phyloP scores from a whole-genome alignment of 1,139 yeast genomes.

The Ogataea hybrid region DNA sequence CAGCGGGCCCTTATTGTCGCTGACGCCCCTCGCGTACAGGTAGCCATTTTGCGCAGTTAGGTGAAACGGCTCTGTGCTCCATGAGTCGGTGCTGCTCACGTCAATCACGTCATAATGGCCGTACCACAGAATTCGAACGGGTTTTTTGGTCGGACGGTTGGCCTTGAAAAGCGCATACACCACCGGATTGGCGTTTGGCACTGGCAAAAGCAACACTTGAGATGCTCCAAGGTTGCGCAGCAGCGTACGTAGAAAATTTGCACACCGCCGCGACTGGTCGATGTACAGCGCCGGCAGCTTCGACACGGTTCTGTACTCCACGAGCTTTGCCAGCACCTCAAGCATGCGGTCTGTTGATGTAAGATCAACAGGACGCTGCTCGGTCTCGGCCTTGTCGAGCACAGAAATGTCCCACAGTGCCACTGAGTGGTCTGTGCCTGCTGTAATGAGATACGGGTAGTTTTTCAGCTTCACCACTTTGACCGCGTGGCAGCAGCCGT shows the following conservation, averaged over 20 bases:
- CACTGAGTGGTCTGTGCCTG: conserved; percentile 60
- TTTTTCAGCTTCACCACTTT: conserved; percentile 23
- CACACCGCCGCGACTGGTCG: conserved; percentile 86
- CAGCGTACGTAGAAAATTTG: conserved; percentile 65
- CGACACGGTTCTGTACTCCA: conserved; percentile 75
- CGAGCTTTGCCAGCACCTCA: conserved; percentile 56
- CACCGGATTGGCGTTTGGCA: conserved; percentile 75
- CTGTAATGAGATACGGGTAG: conserved; percentile 43
- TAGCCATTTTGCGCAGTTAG: conserved; percentile 81
- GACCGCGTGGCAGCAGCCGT: conserved; percentile 33
- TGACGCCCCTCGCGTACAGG: conserved; percentile 86
- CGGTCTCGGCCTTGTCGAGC: conserved; percentile 8
- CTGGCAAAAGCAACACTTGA: conserved; percentile 66
- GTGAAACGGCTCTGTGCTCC: conserved; percentile 80
- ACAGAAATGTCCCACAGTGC: conserved; percentile 54
- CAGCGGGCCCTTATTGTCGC: conserved; percentile 94
- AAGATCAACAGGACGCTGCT: conserved; percentile 6
- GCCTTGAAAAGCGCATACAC: conserved; percentile 70
- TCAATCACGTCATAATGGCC: conserved; percentile 95
- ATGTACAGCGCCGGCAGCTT: conserved; percentile 62
- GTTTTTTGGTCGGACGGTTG: conserved; percentile 26
- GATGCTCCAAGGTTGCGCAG: conserved; percentile 71
- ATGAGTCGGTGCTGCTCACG: conserved; percentile 50
- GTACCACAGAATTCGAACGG: conserved; percentile 65
- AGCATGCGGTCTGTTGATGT: conserved; percentile 58